Conservation (phyloP, 2,329 filamentous ascomycete species). For the Colletotrichum sp. region DNA sequence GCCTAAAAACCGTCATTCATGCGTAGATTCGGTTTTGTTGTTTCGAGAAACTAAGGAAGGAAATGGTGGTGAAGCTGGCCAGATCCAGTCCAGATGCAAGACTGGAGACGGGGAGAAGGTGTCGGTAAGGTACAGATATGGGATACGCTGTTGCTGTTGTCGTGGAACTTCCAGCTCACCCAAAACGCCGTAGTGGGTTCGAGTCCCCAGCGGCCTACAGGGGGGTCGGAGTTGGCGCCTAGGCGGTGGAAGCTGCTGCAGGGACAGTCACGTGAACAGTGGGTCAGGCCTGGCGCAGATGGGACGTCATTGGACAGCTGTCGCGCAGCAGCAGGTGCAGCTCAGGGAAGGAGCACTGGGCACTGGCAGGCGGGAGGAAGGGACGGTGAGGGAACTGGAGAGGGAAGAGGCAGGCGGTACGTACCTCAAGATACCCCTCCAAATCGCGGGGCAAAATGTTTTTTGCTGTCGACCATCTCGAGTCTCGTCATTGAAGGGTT, state of each 20-base stretch:
- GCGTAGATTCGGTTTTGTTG: background rate
- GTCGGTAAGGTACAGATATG: background rate
- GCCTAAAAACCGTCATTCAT: slow-evolving; percentile 6
- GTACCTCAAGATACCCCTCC: slow-evolving; percentile 22
- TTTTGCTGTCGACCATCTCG: background rate
- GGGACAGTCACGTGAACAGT: slow-evolving; percentile 2
- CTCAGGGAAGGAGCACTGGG: background rate
- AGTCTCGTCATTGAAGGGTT: background rate
- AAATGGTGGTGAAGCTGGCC: slow-evolving; percentile 5
- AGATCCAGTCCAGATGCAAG: slow-evolving; percentile 1
- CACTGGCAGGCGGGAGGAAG: background rate
- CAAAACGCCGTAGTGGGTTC: slow-evolving; percentile 23
- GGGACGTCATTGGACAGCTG: background rate
- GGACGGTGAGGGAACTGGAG: background rate
- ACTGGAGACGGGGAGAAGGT: background rate
- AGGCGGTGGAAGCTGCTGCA: background rate
- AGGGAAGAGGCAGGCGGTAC: background rate
- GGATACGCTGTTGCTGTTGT: background rate
- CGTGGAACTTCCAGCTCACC: slow-evolving; percentile 25
- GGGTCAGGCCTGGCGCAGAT: background rate
- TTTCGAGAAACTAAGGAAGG: background rate
- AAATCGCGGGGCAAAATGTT: slow-evolving; percentile 24
- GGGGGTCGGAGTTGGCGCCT: background rate
- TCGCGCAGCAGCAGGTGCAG: background rate
- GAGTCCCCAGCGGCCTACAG: slow-evolving; percentile 1